phyloP scores from a whole-genome alignment of 2,329 filamentous ascomycete genomes.

The Cadophora luteo-olivacea region DNA sequence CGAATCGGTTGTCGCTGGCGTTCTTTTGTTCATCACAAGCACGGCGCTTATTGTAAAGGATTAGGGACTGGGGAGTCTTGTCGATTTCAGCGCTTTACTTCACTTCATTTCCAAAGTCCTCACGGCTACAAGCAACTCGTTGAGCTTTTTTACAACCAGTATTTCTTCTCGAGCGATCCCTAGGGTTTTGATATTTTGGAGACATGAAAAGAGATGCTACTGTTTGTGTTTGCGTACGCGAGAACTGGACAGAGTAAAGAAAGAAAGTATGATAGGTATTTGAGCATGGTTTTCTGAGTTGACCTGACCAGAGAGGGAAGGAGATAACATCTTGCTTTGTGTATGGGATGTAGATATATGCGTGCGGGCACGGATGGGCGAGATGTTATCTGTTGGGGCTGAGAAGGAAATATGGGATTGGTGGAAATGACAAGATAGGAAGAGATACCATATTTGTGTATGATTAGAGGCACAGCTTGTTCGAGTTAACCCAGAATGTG shows the following conservation, averaged over 20 bases:
- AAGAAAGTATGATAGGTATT: conserved; percentile 8
- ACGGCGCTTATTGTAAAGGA: not conserved
- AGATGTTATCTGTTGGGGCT: not conserved
- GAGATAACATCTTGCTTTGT: conserved; percentile 2
- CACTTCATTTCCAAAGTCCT: not conserved
- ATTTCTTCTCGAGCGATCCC: conserved; percentile 20
- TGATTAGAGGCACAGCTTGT: conserved; percentile 26
- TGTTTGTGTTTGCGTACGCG: not conserved
- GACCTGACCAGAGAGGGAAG: not conserved
- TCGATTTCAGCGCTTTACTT: not conserved
- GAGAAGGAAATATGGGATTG: not conserved
- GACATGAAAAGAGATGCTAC: not conserved
- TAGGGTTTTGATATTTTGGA: conserved; percentile 3
- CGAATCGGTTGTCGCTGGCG: not conserved
- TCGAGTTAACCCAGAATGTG: conserved; percentile 31
- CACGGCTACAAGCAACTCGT: not conserved
- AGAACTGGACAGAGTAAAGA: not conserved
- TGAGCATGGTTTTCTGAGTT: not conserved
- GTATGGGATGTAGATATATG: conserved; percentile 26
- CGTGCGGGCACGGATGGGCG: conserved; percentile 31
- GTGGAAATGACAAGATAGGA: conserved; percentile 10
- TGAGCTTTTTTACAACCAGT: conserved; percentile 5
- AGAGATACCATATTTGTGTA: conserved; percentile 31
- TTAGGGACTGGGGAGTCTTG: not conserved
- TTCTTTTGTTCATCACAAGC: not conserved